phyloP scores from a whole-genome alignment of 2,329 filamentous ascomycete species.

The Pseudogymnoascus sp. region DNA sequence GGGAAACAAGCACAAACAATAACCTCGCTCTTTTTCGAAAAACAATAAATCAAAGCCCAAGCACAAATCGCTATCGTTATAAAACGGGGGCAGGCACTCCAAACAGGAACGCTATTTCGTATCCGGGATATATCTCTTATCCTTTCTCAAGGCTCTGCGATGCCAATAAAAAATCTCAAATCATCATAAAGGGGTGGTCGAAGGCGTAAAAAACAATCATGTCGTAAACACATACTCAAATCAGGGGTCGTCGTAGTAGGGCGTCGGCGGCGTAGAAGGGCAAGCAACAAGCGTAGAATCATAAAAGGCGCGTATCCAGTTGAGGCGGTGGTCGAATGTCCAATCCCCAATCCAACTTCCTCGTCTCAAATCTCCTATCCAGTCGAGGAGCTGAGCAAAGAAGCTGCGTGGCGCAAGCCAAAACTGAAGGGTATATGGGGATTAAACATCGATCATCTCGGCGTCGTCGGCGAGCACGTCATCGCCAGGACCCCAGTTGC shows the following conservation, averaged over 20 bases:
- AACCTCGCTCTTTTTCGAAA: not conserved
- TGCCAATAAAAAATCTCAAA: constrained; percentile 2
- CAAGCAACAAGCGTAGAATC: constrained; percentile 1
- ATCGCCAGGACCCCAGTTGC: constrained; percentile 81
- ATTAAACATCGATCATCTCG: constrained; percentile 31
- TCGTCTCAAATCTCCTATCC: constrained; percentile 8
- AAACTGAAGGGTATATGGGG: not conserved
- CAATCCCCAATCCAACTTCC: constrained; percentile 5
- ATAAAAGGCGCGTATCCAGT: constrained; percentile 1
- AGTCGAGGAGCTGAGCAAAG: constrained; percentile 2
- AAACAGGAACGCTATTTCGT: not conserved
- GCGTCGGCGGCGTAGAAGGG: constrained; percentile 6
- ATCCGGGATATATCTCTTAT: not conserved
- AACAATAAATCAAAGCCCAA: not conserved
- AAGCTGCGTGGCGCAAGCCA: constrained; percentile 1
- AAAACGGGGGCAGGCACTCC: not conserved
- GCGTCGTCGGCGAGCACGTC: constrained; percentile 31
- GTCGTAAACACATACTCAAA: constrained; percentile 6
- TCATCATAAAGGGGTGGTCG: constrained; percentile 1
- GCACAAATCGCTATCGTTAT: not conserved
- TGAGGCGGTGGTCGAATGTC: constrained; percentile 3
- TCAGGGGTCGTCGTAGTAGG: not conserved
- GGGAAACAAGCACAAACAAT: not conserved
- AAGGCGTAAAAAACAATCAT: constrained; percentile 4
- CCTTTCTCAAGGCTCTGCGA: not conserved